phyloP scores from a whole-genome alignment of 176 grass and related monocot species.

The Stipa capillata region DNA sequence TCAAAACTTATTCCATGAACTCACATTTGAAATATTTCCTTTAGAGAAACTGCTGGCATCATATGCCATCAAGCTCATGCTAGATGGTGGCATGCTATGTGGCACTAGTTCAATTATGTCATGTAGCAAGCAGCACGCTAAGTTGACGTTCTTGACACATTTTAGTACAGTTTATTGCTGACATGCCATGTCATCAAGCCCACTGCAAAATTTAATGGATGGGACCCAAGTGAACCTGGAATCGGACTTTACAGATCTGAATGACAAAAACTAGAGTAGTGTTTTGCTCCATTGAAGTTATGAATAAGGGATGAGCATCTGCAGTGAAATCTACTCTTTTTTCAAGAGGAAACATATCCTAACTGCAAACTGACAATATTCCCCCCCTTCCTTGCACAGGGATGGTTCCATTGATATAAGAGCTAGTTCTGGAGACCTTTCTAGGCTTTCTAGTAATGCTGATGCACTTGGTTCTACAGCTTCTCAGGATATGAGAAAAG shows the following conservation, averaged over 20 bases:
- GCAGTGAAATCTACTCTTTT: background rate
- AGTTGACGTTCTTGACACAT: background rate
- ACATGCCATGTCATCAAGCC: background rate
- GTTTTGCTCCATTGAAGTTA: too few species aligned
- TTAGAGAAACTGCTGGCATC: background rate
- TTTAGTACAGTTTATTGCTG: background rate
- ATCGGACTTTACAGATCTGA: background rate
- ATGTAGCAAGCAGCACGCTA: too few species aligned
- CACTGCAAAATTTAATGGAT: background rate
- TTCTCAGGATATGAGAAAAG: constrained; percentile 38
- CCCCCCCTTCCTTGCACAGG: constrained; percentile 23
- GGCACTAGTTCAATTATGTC: background rate
- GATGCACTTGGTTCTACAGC: constrained; percentile 30
- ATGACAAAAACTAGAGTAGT: background rate
- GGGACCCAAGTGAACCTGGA: background rate
- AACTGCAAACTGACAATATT: constrained; percentile 17
- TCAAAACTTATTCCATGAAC: too few species aligned
- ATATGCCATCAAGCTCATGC: too few species aligned
- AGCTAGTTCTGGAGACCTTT: constrained; percentile 72
- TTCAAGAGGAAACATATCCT: background rate
- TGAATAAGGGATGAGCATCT: background rate
- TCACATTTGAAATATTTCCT: background rate
- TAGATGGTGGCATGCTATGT: too few species aligned
- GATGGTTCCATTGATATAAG: constrained; percentile 55
- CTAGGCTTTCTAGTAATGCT: constrained; percentile 51